Evolutionary conservation across 106 monocot genomes (phyloP), one percentile per base, ranked within the genome.

Genomic region (Posidonia australis): DNA sequence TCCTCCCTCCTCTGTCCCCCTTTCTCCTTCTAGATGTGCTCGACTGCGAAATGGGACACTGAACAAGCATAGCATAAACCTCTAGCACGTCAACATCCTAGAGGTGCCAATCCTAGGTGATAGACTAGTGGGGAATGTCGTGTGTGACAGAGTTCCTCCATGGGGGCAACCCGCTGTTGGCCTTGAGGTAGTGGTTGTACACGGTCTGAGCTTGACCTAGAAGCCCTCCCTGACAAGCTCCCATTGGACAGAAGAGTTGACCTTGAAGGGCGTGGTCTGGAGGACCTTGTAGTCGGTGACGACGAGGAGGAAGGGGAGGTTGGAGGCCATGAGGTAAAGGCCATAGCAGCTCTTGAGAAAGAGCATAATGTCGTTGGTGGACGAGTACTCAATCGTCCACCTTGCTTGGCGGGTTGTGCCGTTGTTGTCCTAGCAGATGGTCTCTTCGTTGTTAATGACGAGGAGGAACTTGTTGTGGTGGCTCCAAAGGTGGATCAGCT

Each of bases 71-170:
- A n/a, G n/a, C n/a, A n/a, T n/a, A n/a, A n/a, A n/a, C n/a, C n/a
- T n/a, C n/a, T n/a, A n/a, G n/a, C n/a, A 68, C 57, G 53, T 68
- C 68, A 41, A 68, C 32, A 16, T 67, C 67, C 68, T 42, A 68
- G 44, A 68, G 57, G 17, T 44, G 67, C 83, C 91, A 92, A 44
- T 92, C 86, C 70, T 83, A 81, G 59, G 83, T 81, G 48, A 77
- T 17, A 42, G 67, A 74, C 20, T 81, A 76, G 46, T 79, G 77
- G 48, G 91, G 91, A 23, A 86, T 74, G 65, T 92, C 86, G 48
- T 92, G 91, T 1, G 91, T 92, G 61, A 92, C 72, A 46, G 84
- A 86, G 70, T 86, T 92, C 46, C 86, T 30, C 84, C 83, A 86
- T 0, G 86, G 86, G 9, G 83, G 86, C 5, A 82, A 28, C 3